Evolutionary conservation across 2,329 filamentous ascomycete species (phyloP).

Genomic region (Celoporthe dispersa): DNA sequence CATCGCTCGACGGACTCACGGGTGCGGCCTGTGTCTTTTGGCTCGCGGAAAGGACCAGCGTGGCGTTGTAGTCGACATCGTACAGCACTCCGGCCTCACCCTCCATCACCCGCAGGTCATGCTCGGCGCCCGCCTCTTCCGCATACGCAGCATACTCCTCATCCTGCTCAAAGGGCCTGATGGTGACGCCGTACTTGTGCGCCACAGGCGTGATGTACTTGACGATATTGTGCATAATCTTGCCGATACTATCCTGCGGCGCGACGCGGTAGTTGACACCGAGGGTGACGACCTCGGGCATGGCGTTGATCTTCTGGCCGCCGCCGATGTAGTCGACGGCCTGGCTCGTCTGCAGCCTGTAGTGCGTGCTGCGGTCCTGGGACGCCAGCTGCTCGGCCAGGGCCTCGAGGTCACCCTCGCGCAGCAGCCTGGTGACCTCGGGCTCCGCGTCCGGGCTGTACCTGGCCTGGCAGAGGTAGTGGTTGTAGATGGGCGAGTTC

Average conservation of each 20-base stretch:
- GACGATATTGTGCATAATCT: conserved; percentile 50
- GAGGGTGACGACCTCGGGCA: conserved; percentile 57
- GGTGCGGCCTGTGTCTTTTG: conserved; percentile 42
- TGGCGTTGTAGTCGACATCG: conserved; percentile 47
- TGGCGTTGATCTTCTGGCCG: conserved; percentile 62
- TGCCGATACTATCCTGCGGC: conserved; percentile 54
- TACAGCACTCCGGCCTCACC: conserved; percentile 37
- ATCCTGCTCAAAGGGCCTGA: conserved; percentile 52
- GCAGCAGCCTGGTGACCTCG: conserved; percentile 39
- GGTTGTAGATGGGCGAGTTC: conserved; percentile 41
- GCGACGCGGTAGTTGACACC: conserved; percentile 62
- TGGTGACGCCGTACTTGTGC: conserved; percentile 50
- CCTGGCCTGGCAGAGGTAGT: conserved; percentile 41
- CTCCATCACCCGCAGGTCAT: background rate
- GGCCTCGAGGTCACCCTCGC: conserved; percentile 38
- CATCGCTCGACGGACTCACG: conserved; percentile 40
- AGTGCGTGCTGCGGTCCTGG: conserved; percentile 48
- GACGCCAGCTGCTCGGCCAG: conserved; percentile 38
- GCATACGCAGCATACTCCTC: conserved; percentile 37
- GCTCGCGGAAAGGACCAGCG: conserved; percentile 42
- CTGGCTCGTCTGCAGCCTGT: conserved; percentile 61
- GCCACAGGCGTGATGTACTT: conserved; percentile 51
- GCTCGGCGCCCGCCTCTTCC: background rate
- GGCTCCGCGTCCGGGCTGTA: conserved; percentile 40
- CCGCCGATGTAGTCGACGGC: conserved; percentile 58